These are phyloP conservation scores for Fusarium sarcochroum DNA, from an alignment of 2,329 filamentous ascomycete species.

Conservation along the genomic window DNA sequence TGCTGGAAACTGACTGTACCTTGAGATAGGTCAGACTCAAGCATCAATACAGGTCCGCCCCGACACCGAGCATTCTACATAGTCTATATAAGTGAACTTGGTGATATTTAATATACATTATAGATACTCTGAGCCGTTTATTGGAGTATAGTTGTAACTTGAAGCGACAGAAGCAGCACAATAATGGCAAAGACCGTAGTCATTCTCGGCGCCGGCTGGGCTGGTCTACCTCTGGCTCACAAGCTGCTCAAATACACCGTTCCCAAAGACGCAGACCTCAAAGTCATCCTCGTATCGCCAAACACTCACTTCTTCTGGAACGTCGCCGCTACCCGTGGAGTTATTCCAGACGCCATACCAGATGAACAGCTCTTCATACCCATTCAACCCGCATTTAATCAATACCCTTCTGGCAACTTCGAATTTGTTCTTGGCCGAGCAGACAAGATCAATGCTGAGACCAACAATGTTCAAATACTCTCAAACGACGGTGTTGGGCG, in stretches of 20 bases:
- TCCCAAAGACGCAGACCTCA: constrained; percentile 58
- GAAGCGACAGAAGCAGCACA: background rate
- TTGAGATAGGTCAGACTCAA: background rate
- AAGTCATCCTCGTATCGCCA: constrained; percentile 67
- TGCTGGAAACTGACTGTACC: fast-evolving
- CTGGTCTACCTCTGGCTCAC: constrained; percentile 65
- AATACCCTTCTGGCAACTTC: constrained; percentile 60
- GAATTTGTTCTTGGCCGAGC: constrained; percentile 66
- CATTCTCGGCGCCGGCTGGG: constrained; percentile 67
- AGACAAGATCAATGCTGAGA: constrained; percentile 51
- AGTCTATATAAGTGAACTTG: constrained; percentile 3
- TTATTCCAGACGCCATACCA: constrained; percentile 63
- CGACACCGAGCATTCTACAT: constrained; percentile 15
- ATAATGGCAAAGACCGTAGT: constrained; percentile 66
- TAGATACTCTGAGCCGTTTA: background rate
- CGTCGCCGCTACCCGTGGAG: constrained; percentile 67
- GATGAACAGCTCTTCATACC: constrained; percentile 64
- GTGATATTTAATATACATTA: background rate
- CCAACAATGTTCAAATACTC: constrained; percentile 56
- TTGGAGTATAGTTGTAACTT: no score
- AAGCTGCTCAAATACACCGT: constrained; percentile 65
- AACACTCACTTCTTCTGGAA: constrained; percentile 71
- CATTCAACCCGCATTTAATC: constrained; percentile 60
- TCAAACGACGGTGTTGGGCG: constrained; percentile 50
- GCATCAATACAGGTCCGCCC: background rate